Conservation (phyloP, 2,329 filamentous ascomycete genomes). For the Apiospora saccharicola region DNA sequence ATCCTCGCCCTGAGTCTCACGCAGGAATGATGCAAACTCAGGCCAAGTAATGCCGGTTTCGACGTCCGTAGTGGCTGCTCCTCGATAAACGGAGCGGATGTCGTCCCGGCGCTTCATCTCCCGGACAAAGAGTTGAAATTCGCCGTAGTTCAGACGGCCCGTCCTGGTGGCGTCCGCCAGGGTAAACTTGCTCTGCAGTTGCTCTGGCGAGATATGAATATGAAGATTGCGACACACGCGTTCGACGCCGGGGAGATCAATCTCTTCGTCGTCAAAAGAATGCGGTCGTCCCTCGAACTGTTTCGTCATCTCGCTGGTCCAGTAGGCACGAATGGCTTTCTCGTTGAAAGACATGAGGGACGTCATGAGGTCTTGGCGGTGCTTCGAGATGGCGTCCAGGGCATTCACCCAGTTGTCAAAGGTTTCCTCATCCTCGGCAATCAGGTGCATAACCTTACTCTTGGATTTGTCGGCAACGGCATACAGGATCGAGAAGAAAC, state of each 20-base stretch:
- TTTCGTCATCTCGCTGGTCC: constrained; percentile 83
- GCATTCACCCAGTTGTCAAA: constrained; percentile 85
- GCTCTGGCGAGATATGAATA: constrained; percentile 84
- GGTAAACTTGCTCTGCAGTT: constrained; percentile 77
- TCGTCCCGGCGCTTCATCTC: constrained; percentile 86
- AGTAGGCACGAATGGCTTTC: constrained; percentile 82
- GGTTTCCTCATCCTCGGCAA: constrained; percentile 76
- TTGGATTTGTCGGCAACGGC: constrained; percentile 79
- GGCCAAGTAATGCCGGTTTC: constrained; percentile 71
- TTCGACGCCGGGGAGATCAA: constrained; percentile 81
- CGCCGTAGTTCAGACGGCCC: constrained; percentile 75
- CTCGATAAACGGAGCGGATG: constrained; percentile 75
- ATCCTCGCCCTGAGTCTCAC: constrained; percentile 77
- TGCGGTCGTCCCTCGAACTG: constrained; percentile 63
- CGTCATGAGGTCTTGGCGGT: constrained; percentile 89
- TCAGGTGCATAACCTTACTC: constrained; percentile 86
- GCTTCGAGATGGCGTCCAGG: constrained; percentile 82
- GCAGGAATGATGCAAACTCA: constrained; percentile 81
- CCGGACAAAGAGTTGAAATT: constrained; percentile 85
- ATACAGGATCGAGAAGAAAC: constrained; percentile 93
- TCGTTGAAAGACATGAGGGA: constrained; percentile 87
- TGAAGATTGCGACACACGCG: constrained; percentile 88
- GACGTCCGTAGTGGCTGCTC: constrained; percentile 60
- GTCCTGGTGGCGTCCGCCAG: constrained; percentile 71
- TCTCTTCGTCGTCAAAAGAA: constrained; percentile 67